Evolutionary conservation across 208 protist genomes (phyloP), one percentile per base, ranked within the genome.

Genomic region (Leishmania amazonensis): DNA sequence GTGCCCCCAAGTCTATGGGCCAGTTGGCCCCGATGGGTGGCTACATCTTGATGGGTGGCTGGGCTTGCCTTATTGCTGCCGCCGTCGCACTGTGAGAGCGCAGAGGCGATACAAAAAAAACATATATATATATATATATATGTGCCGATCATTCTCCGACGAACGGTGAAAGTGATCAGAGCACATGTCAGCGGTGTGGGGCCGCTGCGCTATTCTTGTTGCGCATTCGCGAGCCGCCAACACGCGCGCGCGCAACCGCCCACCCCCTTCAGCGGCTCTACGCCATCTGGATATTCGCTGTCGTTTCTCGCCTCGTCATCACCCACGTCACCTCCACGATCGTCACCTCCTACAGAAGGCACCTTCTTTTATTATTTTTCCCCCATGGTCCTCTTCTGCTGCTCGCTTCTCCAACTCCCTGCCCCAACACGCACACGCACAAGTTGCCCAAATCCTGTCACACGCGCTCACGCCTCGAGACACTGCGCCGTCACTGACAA

Each of bases 1-100:
- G 83, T 31, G 84, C 78, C 13, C 84, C 86, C 5, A 79, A 75
- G 49, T 62, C 67, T 13, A 45, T 90, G 13, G 82, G 81, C 8
- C 79, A 75, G 73, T 31, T 92, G 58, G 87, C 89, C 6, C 89
- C 89, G 1, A 42, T 62, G 15, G 89, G 89, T 9, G 89, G 89
- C 51, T 78, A 87, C 47, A 51, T 83, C 35, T 73, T 92, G 81
- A 89, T 92, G 81, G 89, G 78, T 24, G 89, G 89, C 49, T 92
- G 89, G 89, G 75, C 62, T 6, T 83, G 81, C 60, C 45, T 89
- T 53, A 74, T 82, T 40, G 62, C 77, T 6, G 80, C 84, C 21
- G 87, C 87, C 3, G 3, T 86, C 11, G 78, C 70, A 38, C 80
- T 89, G 17, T 89, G 51, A 76, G n/a, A 21, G 15, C 8, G 6